Percentiles rank a stretch among this genome's conserved stretches.
Conservation (phyloP, 345 rosid species). For the Nephelium lappaceum region DNA sequence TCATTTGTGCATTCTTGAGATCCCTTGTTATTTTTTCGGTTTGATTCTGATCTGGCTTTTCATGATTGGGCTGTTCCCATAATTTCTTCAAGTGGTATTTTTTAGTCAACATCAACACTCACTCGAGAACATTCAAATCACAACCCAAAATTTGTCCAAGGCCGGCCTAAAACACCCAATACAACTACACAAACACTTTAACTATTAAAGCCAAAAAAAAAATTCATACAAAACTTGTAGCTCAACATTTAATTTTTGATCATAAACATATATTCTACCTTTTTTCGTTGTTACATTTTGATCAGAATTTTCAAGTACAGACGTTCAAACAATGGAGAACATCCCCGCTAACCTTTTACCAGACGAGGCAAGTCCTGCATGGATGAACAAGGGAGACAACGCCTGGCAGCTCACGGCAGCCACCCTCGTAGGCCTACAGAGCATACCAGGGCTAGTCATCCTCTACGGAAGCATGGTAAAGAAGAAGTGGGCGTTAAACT, state of each 20-base stretch:
- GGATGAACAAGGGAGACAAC: constrained; percentile 58
- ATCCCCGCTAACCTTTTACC: constrained; percentile 41
- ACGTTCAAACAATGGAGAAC: constrained; percentile 23
- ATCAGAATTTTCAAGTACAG: too few species aligned
- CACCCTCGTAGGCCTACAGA: constrained; percentile 51
- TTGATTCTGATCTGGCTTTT: neutral
- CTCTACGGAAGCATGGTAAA: constrained; percentile 50
- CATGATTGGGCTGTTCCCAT: constrained; percentile 5
- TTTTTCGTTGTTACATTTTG: neutral
- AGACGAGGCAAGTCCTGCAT: constrained; percentile 45
- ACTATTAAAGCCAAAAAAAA: too few species aligned
- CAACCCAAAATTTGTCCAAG: neutral
- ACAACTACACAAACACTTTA: neutral
- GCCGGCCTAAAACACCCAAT: neutral
- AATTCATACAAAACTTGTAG: neutral
- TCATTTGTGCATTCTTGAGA: neutral
- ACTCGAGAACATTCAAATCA: neutral
- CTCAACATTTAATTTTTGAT: neutral
- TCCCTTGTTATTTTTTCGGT: neutral
- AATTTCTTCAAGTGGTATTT: constrained; percentile 1
- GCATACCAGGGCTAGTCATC: constrained; percentile 52
- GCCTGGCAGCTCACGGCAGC: constrained; percentile 66
- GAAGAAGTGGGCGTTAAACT: constrained; percentile 58
- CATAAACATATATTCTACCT: neutral
- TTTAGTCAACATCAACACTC: too few species aligned